Base-by-base conservation (phyloP, 495 filamentous ascomycete genomes). In the Ascobolus immersus region DNA sequence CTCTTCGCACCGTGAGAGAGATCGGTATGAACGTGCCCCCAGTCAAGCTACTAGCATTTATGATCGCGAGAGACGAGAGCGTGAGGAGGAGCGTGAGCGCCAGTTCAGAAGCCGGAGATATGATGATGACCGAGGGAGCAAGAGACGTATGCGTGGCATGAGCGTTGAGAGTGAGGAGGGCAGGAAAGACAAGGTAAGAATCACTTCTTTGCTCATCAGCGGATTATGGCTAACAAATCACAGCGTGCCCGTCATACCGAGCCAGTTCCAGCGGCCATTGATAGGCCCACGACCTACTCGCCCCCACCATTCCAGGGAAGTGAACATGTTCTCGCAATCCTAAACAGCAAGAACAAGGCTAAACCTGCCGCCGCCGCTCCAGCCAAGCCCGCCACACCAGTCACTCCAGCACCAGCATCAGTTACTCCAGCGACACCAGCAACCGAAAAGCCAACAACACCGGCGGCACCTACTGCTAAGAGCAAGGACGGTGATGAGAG, bases 21-120 rank as follows among this genome's bases (percentile, higher is more conserved):
- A 52, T 35, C 35, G 53, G 35, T 40, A 39, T 54, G 19, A 45
- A 49, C 5, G 45, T 55, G 28, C 28, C 17, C 18, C 28, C 10
- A n/a, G 28, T 12, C 10, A n/a, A 17, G 18, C 12, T 12, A 17
- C 28, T 17, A 62, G 60, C 42, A 57, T 68, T 34, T 70, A 72
- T 40, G 67, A 70, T 21, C 65, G 66, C 31, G 82, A 90, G 52
- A 64, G 75, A 22, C 65, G 78, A 14, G 73, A 74, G 36, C 66
- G 78, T 11, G 79, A 86, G 44, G 77, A 80, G 41, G 77, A 90
- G 51, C 65, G 81, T 14, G 78, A 90, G 49, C 64, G 77, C 18
- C 54, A 72, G 8, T 94, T 92, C 49, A 70, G 79, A 31, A 72
- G 64, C 4, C 70, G 76, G 36, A 73, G 72, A 29, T 63, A 65